phyloP scores from a whole-genome alignment of 176 grass and related monocot genomes.

The Eleusine coracana region DNA sequence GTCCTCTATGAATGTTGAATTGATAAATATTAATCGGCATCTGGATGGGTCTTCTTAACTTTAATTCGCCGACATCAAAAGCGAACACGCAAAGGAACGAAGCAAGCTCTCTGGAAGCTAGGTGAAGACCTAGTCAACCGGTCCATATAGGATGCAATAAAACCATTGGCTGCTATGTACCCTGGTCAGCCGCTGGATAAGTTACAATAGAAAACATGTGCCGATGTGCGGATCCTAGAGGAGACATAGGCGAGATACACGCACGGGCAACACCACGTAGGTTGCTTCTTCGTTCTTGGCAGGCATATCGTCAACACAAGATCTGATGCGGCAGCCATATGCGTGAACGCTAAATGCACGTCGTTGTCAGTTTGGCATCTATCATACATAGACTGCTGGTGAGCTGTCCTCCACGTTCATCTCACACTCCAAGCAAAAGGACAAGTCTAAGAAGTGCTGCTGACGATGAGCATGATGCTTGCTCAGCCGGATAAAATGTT shows the following conservation, averaged over 20 bases:
- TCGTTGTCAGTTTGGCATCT: background rate
- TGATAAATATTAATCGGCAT: no score
- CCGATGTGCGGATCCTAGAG: background rate
- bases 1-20: background rate
- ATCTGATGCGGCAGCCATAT: background rate
- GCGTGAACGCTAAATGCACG: background rate
- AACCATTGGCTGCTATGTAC: background rate
- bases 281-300: background rate
- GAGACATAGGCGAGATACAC: background rate
- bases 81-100: background rate
- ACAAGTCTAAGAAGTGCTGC: background rate
- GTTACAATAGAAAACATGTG: background rate
- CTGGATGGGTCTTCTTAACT: no score
- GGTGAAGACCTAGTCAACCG: background rate
- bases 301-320: background rate
- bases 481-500: background rate
- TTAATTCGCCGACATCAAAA: background rate
- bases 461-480: background rate
- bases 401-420: constrained; percentile 14
- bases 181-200: background rate
- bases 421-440: background rate
- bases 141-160: background rate
- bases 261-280: background rate
- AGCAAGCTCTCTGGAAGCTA: background rate
- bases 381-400: no score